Conservation (phyloP, 164 flowering plant species). For the Umbellularia californica region DNA sequence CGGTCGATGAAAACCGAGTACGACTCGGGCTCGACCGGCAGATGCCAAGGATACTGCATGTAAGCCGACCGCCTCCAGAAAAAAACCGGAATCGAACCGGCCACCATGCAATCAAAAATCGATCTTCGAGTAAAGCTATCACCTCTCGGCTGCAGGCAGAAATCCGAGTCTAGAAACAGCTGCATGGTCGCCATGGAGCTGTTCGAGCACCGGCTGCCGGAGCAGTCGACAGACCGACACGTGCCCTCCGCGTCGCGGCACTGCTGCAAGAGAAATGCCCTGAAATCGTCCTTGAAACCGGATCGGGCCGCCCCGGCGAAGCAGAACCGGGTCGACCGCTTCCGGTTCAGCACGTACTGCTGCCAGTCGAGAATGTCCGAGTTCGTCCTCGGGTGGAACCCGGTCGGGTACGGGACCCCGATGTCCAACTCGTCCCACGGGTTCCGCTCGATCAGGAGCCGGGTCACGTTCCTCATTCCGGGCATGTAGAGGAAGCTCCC, state of each 20-base stretch:
- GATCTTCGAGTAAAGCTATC: slow-evolving; percentile 94
- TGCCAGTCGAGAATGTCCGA: slow-evolving; percentile 68
- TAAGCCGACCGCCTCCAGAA: slow-evolving; percentile 91
- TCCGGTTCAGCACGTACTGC: slow-evolving; percentile 38
- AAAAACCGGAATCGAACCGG: slow-evolving; percentile 93
- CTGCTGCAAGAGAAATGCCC: slow-evolving; percentile 50
- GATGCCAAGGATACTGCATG: slow-evolving; percentile 80
- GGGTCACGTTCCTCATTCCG: slow-evolving; percentile 67
- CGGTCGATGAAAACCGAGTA: slow-evolving; percentile 89
- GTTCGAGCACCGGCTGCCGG: slow-evolving; percentile 53
- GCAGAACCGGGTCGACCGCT: slow-evolving; percentile 48
- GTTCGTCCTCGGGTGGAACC: slow-evolving; percentile 76
- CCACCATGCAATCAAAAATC: slow-evolving; percentile 92
- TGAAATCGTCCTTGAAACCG: slow-evolving; percentile 54
- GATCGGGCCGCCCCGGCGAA: slow-evolving; percentile 83
- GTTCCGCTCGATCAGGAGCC: slow-evolving; percentile 79
- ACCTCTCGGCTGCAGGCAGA: slow-evolving; percentile 92
- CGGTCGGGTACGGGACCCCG: slow-evolving; percentile 94
- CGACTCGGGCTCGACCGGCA: slow-evolving; percentile 63
- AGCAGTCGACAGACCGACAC: slow-evolving; percentile 70
- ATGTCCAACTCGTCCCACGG: slow-evolving; percentile 89
- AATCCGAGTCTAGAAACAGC: slow-evolving; percentile 68
- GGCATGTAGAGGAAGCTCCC: slow-evolving; percentile 65
- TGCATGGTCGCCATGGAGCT: slow-evolving; percentile 58
- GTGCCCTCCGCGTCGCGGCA: slow-evolving; percentile 43